Conservation (phyloP, 345 rosid genomes). For the Populus tremula region DNA sequence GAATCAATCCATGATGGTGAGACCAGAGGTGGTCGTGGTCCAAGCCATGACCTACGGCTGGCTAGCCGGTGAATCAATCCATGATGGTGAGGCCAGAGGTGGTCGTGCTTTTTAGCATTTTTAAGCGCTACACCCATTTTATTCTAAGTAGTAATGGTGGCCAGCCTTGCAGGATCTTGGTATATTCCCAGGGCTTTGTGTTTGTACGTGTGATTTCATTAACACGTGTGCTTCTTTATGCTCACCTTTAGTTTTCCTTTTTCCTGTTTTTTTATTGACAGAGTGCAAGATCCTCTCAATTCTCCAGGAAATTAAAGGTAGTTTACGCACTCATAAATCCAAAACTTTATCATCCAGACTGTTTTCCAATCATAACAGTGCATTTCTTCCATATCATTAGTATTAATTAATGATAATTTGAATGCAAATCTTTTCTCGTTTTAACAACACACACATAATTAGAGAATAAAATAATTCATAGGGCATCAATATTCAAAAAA, state of each 20-base stretch:
- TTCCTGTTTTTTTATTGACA: neutral
- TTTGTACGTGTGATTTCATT: slow-evolving; percentile 1
- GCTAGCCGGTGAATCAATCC: neutral
- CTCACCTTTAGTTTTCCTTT: neutral
- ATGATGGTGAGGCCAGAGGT: slow-evolving; percentile 14
- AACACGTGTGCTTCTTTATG: neutral
- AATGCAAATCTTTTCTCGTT: too few species aligned
- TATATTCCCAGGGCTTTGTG: slow-evolving; percentile 14
- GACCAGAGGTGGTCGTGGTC: slow-evolving; percentile 21
- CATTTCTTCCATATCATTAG: too few species aligned
- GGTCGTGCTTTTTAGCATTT: slow-evolving; percentile 11
- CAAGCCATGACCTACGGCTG: neutral
- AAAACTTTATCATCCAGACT: neutral
- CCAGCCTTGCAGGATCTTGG: slow-evolving; percentile 38
- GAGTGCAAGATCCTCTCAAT: slow-evolving; percentile 21
- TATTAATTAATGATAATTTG: too few species aligned
- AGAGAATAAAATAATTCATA: too few species aligned
- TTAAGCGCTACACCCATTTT: neutral
- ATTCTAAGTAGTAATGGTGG: slow-evolving; percentile 14
- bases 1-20: slow-evolving; percentile 6
- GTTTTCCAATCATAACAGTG: neutral
- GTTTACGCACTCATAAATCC: too few species aligned
- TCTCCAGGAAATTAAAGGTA: slow-evolving; percentile 7
- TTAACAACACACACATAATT: too few species aligned
- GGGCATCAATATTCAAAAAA: too few species aligned